Base-by-base conservation (phyloP, 2,329 filamentous ascomycete species). In the Teratosphaeria gauchensis region DNA sequence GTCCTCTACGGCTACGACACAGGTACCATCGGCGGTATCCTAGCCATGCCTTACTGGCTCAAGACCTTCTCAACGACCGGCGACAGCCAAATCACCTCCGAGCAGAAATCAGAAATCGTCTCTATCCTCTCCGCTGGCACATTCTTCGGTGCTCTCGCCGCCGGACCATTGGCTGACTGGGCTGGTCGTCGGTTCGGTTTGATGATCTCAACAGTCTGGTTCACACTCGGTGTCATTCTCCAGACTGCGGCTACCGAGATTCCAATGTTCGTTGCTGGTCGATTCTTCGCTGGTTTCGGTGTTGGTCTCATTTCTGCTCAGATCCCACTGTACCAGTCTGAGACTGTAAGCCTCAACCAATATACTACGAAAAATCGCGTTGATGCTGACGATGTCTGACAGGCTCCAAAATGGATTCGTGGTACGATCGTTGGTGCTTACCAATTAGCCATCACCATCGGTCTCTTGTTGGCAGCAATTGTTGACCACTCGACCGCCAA, bases 71-170 rank as follows among this genome's bases (percentile, higher is more conserved):
- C 71, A 3, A 76, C 73, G 28, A 60, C 60, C 11, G 65, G 64
- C 9, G 21, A 35, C 3, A 62, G 61, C 6, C 62, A 53, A 14
- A 68, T 78, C 61, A 75, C 74, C 4, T 64, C 87, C 16, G 74
- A 77, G 24, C 79, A 92, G 71, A 83, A 85, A 51, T 87, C 89
- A 28, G 78, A 88, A 63, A 87, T 92, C 59, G 89, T 94, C 54
- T 88, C 89, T 16, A 92, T 95, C 63, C 80, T 95, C 51, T 92
- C 89, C 61, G 87, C 86, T 51, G 90, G 90, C 55, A 94, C 89
- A 33, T 85, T 89, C 64, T 76, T 90, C 58, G 90, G 90, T 38
- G 82, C 90, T 31, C 77, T 94, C 28, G 72, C 84, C 14, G 83
- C 88, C 42, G 88, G 88, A 11, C 88, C 87, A 1, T 72, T 84